These are phyloP conservation scores for Kentomonas sorsogonicus DNA, from an alignment of 208 protist species.

Conservation along the genomic window DNA sequence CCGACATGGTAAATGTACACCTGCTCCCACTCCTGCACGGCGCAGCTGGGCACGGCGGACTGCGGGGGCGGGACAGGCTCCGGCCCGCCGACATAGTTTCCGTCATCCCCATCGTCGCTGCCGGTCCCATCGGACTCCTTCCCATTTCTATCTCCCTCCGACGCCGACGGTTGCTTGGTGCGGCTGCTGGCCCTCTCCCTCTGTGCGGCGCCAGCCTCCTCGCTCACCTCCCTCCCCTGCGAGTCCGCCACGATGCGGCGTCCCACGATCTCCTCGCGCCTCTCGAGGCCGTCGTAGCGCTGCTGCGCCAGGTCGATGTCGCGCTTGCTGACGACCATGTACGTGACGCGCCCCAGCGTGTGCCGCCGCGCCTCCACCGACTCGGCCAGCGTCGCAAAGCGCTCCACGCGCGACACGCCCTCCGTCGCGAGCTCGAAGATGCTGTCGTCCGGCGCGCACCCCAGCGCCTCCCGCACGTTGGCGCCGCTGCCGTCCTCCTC, in stretches of 20 bases:
- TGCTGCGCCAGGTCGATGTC: conserved; percentile 52
- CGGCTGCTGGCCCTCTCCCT: neutral
- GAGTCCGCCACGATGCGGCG: conserved; percentile 4
- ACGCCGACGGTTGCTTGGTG: too few relatives aligned
- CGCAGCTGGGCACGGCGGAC: conserved; percentile 40
- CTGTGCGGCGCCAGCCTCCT: neutral
- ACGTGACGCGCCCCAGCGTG: conserved; percentile 27
- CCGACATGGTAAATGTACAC: conserved; percentile 66
- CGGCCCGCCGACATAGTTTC: too few relatives aligned
- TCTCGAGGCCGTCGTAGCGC: conserved; percentile 51
- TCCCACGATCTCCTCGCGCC: conserved; percentile 34
- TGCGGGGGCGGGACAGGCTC: too few relatives aligned
- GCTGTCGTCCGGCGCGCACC: conserved; percentile 43
- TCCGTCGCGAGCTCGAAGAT: conserved; percentile 53
- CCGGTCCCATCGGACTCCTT: too few relatives aligned
- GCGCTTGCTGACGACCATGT: conserved; percentile 51
- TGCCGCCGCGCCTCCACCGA: conserved; percentile 50
- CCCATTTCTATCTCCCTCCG: too few relatives aligned
- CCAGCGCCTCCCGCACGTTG: conserved; percentile 28
- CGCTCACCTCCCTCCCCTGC: neutral
- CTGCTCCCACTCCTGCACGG: conserved; percentile 53
- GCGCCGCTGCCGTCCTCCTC: conserved; percentile 30
- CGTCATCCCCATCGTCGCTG: too few relatives aligned
- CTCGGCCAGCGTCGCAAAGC: conserved; percentile 49
- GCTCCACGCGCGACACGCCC: conserved; percentile 41